Conservation (phyloP, 345 rosid species). For the Garcia nutans region DNA sequence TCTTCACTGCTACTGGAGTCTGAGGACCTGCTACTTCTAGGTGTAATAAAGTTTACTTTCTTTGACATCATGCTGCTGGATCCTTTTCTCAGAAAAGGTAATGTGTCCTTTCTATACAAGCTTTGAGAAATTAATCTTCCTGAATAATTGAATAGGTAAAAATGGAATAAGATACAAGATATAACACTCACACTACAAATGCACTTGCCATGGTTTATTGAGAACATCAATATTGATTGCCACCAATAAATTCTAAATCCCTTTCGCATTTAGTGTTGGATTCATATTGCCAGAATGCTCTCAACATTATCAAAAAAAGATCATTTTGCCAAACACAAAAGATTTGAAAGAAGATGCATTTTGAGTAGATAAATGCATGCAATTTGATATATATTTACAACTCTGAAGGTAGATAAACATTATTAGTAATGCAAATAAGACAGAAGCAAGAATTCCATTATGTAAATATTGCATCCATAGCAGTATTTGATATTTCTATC, state of each 20-base stretch:
- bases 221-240: too few species aligned
- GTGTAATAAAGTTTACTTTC: constrained; percentile 27
- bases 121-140: constrained; percentile 31
- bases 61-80: constrained; percentile 21
- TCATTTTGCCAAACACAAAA: neutral
- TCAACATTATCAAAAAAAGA: neutral
- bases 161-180: constrained; percentile 6
- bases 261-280: neutral
- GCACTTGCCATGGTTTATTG: neutral
- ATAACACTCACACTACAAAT: neutral
- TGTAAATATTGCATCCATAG: neutral
- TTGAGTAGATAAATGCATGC: neutral
- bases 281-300: neutral
- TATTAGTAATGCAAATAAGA: neutral
- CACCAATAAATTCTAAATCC: neutral
- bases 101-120: constrained; percentile 13
- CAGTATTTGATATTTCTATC: neutral
- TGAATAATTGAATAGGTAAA: constrained; percentile 22
- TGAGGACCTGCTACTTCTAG: constrained; percentile 44
- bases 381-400: neutral
- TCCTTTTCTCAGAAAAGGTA: constrained; percentile 19
- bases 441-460: neutral
- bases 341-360: neutral
- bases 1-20: constrained; percentile 36
- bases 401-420: neutral